Conservation (phyloP, 163 green algal species). For the Trebouxiophyceae sp. region DNA sequence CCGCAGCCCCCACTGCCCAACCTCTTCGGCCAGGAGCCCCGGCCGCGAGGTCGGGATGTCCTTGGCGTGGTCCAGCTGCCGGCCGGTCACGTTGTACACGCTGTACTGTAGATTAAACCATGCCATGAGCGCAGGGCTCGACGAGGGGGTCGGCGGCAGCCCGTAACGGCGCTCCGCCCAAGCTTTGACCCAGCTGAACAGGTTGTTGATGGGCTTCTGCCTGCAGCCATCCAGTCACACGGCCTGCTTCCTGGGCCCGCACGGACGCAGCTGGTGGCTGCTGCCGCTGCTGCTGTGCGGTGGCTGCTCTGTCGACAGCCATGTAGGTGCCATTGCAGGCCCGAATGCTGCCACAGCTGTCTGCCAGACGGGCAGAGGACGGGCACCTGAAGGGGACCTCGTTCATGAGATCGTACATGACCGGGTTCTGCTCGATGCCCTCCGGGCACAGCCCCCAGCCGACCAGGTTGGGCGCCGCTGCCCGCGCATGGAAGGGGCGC, state of each 20-base stretch:
- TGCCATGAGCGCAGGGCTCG: too few species aligned
- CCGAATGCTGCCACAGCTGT: background rate
- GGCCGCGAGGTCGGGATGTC: slow-evolving; percentile 31
- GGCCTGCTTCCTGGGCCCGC: background rate
- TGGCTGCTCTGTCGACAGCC: background rate
- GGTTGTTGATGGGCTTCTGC: too few species aligned
- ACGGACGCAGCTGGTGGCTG: background rate
- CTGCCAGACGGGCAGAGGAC: background rate
- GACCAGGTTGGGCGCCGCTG: too few species aligned
- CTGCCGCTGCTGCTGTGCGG: background rate
- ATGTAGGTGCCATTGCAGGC: background rate
- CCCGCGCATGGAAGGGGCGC: too few species aligned
- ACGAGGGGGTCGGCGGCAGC: too few species aligned
- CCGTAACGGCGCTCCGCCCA: too few species aligned
- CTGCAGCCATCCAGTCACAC: too few species aligned
- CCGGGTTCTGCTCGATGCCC: slow-evolving; percentile 39
- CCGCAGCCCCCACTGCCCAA: slow-evolving; percentile 24
- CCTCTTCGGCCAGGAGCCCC: slow-evolving; percentile 21
- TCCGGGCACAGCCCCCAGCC: slow-evolving; percentile 35
- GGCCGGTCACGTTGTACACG: slow-evolving; percentile 27
- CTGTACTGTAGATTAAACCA: slow-evolving; percentile 26
- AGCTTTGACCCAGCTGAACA: too few species aligned
- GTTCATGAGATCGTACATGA: slow-evolving; percentile 37
- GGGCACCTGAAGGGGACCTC: slow-evolving; percentile 35
- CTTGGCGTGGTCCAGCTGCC: slow-evolving; percentile 18